Percentiles rank a stretch among this genome's conserved stretches.
These are phyloP conservation scores for Pueraria montana DNA, from an alignment of 306 rosid species.

Conservation along the genomic window DNA sequence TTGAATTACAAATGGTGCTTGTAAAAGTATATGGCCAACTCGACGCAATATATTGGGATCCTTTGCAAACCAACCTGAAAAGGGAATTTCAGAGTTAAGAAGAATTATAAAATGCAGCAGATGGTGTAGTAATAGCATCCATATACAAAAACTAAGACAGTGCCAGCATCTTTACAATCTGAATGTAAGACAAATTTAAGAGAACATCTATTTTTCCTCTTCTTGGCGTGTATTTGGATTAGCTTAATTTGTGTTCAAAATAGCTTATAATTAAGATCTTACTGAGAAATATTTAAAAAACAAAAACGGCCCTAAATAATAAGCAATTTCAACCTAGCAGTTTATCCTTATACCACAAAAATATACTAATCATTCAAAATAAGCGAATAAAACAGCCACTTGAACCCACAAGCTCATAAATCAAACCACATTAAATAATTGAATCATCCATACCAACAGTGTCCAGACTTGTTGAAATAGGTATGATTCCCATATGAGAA, in stretches of 20 bases:
- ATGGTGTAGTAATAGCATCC: not conserved
- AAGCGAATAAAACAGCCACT: conserved; percentile 23
- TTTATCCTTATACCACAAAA: conserved; percentile 29
- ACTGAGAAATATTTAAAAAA: not conserved
- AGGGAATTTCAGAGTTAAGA: conserved; percentile 40
- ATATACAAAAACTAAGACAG: not conserved
- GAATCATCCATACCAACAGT: conserved; percentile 75
- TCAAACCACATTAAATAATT: conserved; percentile 26
- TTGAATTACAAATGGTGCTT: conserved; percentile 69
- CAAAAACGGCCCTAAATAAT: not conserved
- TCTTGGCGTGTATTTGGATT: not conserved
- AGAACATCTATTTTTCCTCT: conserved; percentile 12
- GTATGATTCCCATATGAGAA: conserved; percentile 76
- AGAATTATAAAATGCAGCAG: conserved; percentile 25
- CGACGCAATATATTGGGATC: conserved; percentile 78
- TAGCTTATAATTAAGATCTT: not conserved
- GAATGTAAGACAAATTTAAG: not conserved
- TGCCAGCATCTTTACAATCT: not conserved
- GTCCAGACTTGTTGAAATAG: conserved; percentile 86
- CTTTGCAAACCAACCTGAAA: conserved; percentile 91
- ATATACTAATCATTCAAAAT: conserved; percentile 24
- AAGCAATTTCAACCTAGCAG: not conserved
- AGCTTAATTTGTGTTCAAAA: not conserved
- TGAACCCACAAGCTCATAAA: conserved; percentile 17
- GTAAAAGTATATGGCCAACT: conserved; percentile 90